phyloP scores from a whole-genome alignment of 441 rosid species.

The Erodium trifolium region DNA sequence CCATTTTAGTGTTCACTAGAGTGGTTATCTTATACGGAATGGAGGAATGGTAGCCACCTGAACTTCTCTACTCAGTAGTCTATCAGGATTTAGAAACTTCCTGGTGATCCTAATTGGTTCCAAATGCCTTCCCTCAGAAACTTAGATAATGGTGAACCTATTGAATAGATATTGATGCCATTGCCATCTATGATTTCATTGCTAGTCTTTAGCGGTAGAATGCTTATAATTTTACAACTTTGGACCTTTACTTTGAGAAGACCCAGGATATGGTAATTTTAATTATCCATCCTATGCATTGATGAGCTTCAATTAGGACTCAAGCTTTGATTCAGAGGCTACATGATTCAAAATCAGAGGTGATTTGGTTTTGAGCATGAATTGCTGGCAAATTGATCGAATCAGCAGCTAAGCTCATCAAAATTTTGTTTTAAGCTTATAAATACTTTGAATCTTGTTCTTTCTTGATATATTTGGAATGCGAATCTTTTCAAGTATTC shows the following conservation, averaged over 20 bases:
- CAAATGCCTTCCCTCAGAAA: background rate
- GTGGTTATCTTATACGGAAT: background rate
- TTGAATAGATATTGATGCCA: background rate
- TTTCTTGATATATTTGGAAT: background rate
- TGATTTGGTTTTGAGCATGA: no score
- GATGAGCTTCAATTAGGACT: no score
- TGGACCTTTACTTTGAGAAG: background rate
- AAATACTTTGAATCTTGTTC: background rate
- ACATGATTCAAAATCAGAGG: no score
- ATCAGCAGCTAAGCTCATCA: background rate
- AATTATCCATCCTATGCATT: background rate
- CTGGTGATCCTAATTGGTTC: background rate
- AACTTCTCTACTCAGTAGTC: background rate
- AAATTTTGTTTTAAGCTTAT: background rate
- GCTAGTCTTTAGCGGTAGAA: background rate
- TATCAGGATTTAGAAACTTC: slow-evolving; percentile 2
- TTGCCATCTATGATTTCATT: background rate
- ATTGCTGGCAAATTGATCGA: no score
- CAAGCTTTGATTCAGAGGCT: no score
- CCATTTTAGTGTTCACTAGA: background rate
- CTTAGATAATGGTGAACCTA: background rate
- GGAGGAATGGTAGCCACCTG: background rate
- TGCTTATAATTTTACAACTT: background rate
- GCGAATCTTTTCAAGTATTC: background rate
- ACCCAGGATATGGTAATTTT: background rate